Percentiles rank a stretch among this genome's conserved stretches.
Evolutionary conservation across 305 asterid genomes (phyloP).

Genomic region (Rubia balearica): DNA sequence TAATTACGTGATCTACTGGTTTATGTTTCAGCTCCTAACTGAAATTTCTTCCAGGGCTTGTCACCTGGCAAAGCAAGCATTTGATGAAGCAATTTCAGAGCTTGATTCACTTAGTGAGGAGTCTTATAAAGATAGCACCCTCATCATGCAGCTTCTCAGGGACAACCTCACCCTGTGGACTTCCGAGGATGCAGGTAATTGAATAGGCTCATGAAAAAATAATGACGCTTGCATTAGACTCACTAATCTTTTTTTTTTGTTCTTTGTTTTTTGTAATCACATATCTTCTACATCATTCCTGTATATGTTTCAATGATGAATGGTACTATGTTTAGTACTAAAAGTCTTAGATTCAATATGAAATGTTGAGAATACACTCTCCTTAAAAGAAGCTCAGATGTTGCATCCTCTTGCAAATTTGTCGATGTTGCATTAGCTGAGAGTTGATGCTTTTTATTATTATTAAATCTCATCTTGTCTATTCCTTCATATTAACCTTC

Average conservation of each 20-base stretch:
- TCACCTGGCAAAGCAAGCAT: slow-evolving; percentile 93
- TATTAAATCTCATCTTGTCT: not conserved
- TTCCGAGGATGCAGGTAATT: slow-evolving; percentile 60
- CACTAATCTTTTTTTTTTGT: not conserved
- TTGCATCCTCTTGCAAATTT: too few species aligned
- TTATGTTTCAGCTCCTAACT: slow-evolving; percentile 13
- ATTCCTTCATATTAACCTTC: not conserved
- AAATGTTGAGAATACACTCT: not conserved
- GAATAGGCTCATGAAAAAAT: slow-evolving; percentile 5
- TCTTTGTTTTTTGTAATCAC: too few species aligned
- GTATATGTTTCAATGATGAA: not conserved
- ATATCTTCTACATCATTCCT: not conserved
- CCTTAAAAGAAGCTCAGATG: not conserved
- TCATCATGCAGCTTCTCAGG: slow-evolving; percentile 86
- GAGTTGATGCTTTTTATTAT: not conserved
- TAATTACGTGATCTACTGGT: not conserved
- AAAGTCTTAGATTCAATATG: not conserved
- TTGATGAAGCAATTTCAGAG: slow-evolving; percentile 89
- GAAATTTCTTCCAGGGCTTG: slow-evolving; percentile 54
- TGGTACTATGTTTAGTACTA: not conserved
- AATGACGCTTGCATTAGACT: not conserved
- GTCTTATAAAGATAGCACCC: slow-evolving; percentile 85
- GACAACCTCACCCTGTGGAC: slow-evolving; percentile 88
- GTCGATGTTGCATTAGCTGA: too few species aligned
- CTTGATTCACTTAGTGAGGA: slow-evolving; percentile 75